A percentile compares a stretch with the other conserved stretches of the same genome.
These are phyloP conservation scores for Stylosanthes scabra DNA, from an alignment of 331 rosid species.

Conservation along the genomic window DNA sequence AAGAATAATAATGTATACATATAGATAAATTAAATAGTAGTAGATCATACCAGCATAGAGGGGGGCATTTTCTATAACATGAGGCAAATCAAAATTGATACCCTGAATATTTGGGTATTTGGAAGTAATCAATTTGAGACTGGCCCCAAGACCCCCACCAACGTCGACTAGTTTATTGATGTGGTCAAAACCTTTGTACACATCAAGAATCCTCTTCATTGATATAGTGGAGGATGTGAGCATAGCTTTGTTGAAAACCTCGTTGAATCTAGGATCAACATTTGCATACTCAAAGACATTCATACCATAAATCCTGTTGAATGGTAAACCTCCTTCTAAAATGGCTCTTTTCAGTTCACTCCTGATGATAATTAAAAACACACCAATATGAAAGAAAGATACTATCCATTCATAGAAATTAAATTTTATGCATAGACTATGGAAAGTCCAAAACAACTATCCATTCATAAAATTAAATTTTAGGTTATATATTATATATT, in stretches of 20 bases:
- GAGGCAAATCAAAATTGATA: conserved; percentile 59
- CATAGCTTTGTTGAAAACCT: conserved; percentile 57
- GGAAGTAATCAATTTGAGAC: conserved; percentile 49
- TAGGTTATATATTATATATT: no score
- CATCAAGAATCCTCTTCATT: conserved; percentile 41
- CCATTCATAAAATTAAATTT: no score
- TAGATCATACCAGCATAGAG: conserved; percentile 29
- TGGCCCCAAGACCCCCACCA: conserved; percentile 59
- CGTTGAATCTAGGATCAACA: conserved; percentile 45
- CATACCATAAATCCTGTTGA: conserved; percentile 44
- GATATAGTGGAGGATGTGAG: not conserved
- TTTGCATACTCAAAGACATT: conserved; percentile 46
- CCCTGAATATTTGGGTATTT: conserved; percentile 45
- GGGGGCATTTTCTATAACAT: conserved; percentile 48
- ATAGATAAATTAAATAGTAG: not conserved
- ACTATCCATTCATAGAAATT: no score
- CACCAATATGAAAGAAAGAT: no score
- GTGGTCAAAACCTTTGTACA: conserved; percentile 52
- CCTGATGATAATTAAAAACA: conserved; percentile 1
- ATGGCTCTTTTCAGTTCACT: conserved; percentile 39
- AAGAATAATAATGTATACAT: no score
- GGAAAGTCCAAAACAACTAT: no score
- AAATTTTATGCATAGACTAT: no score
- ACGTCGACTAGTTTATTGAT: conserved; percentile 49
- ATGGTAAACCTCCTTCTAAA: conserved; percentile 45